A percentile compares a stretch with the other conserved stretches of the same genome.
These are phyloP conservation scores for Gossypium anomalum DNA, from an alignment of 345 rosid species.

Conservation along the genomic window DNA sequence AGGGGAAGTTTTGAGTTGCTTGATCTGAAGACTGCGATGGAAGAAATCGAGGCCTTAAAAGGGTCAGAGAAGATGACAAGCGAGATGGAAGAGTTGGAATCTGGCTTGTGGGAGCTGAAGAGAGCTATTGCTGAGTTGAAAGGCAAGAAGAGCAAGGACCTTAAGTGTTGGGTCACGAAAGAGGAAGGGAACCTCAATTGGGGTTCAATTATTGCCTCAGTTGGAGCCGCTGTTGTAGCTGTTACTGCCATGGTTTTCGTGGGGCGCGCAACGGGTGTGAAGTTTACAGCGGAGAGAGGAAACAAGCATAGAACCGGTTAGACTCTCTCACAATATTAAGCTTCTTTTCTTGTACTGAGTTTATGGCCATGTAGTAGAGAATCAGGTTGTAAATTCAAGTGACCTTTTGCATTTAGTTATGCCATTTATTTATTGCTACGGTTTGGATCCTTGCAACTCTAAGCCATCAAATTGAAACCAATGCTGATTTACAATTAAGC, in stretches of 20 bases:
- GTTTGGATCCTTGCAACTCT: not conserved
- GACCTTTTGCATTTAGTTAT: no score
- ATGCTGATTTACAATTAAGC: not conserved
- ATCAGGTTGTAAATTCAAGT: not conserved
- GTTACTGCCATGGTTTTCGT: conserved; percentile 1
- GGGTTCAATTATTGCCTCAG: not conserved
- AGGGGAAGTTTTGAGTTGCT: conserved; percentile 7
- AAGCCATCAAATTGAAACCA: not conserved
- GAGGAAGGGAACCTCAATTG: not conserved
- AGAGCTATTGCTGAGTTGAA: conserved; percentile 9
- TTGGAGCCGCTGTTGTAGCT: not conserved
- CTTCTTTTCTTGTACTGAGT: not conserved
- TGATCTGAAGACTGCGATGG: not conserved
- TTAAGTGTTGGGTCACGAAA: not conserved
- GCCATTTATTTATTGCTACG: not conserved
- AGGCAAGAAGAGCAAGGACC: conserved; percentile 3
- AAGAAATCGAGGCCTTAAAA: not conserved
- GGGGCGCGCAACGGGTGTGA: not conserved
- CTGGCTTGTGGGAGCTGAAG: not conserved
- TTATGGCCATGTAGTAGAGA: not conserved
- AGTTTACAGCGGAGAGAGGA: not conserved
- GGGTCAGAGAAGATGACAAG: not conserved
- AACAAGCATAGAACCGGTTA: not conserved
- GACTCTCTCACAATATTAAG: not conserved
- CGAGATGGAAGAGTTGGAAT: conserved; percentile 3